Percentiles rank a stretch among this genome's conserved stretches.
Conservation (phyloP, 2,329 filamentous ascomycete species). For the Plenodomus lindquistii region DNA sequence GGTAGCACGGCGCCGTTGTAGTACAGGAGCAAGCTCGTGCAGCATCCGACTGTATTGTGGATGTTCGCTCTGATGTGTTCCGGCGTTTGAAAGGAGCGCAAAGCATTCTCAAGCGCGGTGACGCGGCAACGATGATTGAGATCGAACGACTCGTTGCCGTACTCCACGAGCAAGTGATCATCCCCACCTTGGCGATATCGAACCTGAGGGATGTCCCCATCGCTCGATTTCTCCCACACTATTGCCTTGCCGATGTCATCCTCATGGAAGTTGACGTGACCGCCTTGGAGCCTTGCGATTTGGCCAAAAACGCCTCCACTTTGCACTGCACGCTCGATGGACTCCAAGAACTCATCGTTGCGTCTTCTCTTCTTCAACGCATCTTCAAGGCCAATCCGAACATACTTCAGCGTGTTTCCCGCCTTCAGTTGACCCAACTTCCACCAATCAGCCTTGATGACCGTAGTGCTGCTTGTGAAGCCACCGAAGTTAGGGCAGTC, state of each 20-base stretch:
- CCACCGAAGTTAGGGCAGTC: constrained; percentile 66
- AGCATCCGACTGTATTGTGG: constrained; percentile 58
- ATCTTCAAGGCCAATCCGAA: constrained; percentile 56
- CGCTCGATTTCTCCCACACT: constrained; percentile 32
- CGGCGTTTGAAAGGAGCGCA: constrained; percentile 48
- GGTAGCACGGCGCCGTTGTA: constrained; percentile 47
- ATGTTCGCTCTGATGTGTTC: constrained; percentile 46
- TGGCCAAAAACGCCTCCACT: constrained; percentile 14
- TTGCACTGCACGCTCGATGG: constrained; percentile 48
- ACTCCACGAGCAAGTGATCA: constrained; percentile 62
- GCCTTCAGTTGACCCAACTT: constrained; percentile 65
- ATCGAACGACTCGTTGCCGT: constrained; percentile 60
- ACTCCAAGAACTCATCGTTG: constrained; percentile 52
- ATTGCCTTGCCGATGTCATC: constrained; percentile 32
- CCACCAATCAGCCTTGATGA: constrained; percentile 63
- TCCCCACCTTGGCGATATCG: constrained; percentile 39
- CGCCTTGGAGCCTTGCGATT: constrained; percentile 29
- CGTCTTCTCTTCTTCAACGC: constrained; percentile 52
- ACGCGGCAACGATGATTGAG: constrained; percentile 61
- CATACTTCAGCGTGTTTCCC: constrained; percentile 59
- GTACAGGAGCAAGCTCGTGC: constrained; percentile 49
- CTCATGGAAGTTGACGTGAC: constrained; percentile 32
- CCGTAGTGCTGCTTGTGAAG: constrained; percentile 60
- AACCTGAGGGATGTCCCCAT: constrained; percentile 26
- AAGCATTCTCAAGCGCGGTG: constrained; percentile 56